These are phyloP conservation scores for Linanthus parryae DNA, from an alignment of 148 eudicot genomes.

Conservation along the genomic window DNA sequence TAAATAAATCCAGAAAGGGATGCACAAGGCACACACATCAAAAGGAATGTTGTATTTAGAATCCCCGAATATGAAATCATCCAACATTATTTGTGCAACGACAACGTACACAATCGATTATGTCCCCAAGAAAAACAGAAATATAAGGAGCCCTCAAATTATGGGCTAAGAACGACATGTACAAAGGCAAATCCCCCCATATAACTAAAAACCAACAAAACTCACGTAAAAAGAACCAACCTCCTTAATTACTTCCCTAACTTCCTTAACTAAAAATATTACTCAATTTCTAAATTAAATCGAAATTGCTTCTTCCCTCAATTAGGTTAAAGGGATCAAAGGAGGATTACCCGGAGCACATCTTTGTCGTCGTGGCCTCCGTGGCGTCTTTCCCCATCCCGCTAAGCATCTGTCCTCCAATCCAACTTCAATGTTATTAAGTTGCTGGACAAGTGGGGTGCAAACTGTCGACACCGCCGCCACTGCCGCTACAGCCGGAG, in stretches of 20 bases:
- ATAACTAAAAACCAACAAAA: slow-evolving; percentile 22
- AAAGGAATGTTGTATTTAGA: not conserved
- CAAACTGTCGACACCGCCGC: no score
- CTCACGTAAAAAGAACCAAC: slow-evolving; percentile 8
- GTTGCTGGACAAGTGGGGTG: slow-evolving; percentile 32
- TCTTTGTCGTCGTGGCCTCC: slow-evolving; percentile 83
- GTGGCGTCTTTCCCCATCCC: slow-evolving; percentile 92
- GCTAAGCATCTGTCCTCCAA: slow-evolving; percentile 66
- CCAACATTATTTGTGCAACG: slow-evolving; percentile 33
- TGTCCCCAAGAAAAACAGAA: slow-evolving; percentile 13
- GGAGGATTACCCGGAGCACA: slow-evolving; percentile 60
- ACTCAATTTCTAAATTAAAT: slow-evolving; percentile 15
- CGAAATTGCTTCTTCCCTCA: not conserved
- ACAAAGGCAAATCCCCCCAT: slow-evolving; percentile 28
- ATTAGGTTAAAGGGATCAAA: slow-evolving; percentile 41
- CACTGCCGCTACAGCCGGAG: slow-evolving; percentile 11
- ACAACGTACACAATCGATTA: no score
- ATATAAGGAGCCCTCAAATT: slow-evolving; percentile 23
- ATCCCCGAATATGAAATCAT: slow-evolving; percentile 22
- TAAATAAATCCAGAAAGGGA: no score
- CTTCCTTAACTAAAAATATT: not conserved
- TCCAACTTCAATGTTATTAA: slow-evolving; percentile 34
- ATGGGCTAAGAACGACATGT: slow-evolving; percentile 30
- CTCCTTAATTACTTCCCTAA: not conserved
- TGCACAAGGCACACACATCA: not conserved